Base-by-base conservation (phyloP, 176 grass and related monocot genomes). In the Phragmites australis region DNA sequence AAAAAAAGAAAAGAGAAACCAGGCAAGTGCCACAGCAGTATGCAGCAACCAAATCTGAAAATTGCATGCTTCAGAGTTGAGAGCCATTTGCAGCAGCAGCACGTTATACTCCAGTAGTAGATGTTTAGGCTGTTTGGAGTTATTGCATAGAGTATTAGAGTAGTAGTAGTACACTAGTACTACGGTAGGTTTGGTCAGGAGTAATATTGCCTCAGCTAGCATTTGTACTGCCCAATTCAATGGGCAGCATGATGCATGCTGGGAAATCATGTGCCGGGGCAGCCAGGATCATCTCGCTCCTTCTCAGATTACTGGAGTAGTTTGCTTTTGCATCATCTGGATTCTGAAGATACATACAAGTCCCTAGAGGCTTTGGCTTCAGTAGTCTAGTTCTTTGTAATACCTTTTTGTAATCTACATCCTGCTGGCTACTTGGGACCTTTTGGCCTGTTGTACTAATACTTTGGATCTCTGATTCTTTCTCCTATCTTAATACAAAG, bases 181-280 rank as follows among this genome's bases (percentile, higher is more conserved):
- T 6, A 55, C 14, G 72, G 45, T 82, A 25, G 57, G 86, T 78
- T 56, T 64, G 10, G 56, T 65, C 22, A 40, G 3, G 6, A 46
- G 65, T 65, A 83, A 72, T n/a, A 37, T 77, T 22, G 80, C 65
- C 37, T 83, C 64, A 51, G 78, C 70, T 54, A 51, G 78, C 70
- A 48, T 32, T 48, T 63, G 74, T 22, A 25, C 18, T 21, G 55
- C 37, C 54, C 40, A 62, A 15, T 77, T 62, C 57, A 77, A 45
- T 44, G 41, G n/a, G 27, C 27, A 49, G 25, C 15, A 57, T 59
- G 54, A 72, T 37, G 37, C 11, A 34, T 45, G 44, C 41, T 68
- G 10, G 22, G 23, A 46, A 70, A 29, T 26, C 13, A 50, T 12
- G 61, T 43, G 5, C 41, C 9, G 41, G 41, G 41, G 41, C 41